Evolutionary conservation across 2,329 filamentous ascomycete genomes (phyloP).

Genomic region (Fusarium newnesense): DNA sequence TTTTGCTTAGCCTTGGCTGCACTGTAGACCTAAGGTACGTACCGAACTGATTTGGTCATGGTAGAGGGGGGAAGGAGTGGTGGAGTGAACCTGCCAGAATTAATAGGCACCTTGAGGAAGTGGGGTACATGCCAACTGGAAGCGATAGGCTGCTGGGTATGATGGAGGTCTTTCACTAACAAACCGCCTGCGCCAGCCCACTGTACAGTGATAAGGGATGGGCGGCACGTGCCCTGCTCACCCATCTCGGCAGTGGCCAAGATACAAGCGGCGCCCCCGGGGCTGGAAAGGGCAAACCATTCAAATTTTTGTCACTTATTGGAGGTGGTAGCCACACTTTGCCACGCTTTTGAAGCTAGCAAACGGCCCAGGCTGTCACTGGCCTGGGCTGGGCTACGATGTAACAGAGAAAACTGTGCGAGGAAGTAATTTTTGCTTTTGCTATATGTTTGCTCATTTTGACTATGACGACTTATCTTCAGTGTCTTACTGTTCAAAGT

Average conservation of each 20-base stretch:
- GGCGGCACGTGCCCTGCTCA: conserved; percentile 31
- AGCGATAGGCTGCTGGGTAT: conserved; percentile 23
- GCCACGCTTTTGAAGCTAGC: conserved; percentile 31
- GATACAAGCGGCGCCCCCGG: conserved; percentile 37
- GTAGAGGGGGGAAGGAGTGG: conserved; percentile 40
- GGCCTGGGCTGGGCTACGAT: not conserved
- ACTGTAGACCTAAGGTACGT: conserved; percentile 40
- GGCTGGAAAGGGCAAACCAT: conserved; percentile 22
- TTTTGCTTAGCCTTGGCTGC: conserved; percentile 44
- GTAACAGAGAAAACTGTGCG: conserved; percentile 23
- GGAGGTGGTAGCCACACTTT: conserved; percentile 2
- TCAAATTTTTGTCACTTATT: conserved; percentile 37
- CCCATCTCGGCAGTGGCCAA: conserved; percentile 36
- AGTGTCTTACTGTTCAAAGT: conserved; percentile 18
- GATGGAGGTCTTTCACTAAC: conserved; percentile 24
- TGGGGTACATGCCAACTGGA: conserved; percentile 25
- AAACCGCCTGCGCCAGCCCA: not conserved
- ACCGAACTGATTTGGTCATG: conserved; percentile 35
- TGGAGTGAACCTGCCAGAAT: conserved; percentile 39
- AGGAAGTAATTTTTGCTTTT: not conserved
- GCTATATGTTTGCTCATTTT: not conserved
- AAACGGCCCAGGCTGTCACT: conserved; percentile 22
- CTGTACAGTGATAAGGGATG: conserved; percentile 10
- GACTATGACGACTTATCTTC: conserved; percentile 8
- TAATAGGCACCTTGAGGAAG: conserved; percentile 1